Evolutionary conservation across 441 rosid species (phyloP), one percentile per base, ranked within the genome.

Genomic region (Isatis lusitanica): DNA sequence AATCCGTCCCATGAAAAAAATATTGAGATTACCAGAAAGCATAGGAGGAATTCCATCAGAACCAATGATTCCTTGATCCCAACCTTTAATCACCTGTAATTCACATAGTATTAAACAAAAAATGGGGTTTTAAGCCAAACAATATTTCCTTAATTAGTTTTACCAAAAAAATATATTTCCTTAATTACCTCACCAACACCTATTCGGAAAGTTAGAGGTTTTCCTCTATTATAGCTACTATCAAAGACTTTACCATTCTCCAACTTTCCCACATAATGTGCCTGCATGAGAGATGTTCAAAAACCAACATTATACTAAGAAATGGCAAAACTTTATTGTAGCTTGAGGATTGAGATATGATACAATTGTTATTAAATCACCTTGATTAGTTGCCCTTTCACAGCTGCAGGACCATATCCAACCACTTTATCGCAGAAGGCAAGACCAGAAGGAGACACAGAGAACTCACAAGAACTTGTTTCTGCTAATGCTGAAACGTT

Each of bases 21-120:
- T 58, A 38, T 31, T 35, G 17, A 62, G 51, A 42, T 60, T 85
- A 90, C 97, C 98, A 0, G 92, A 85, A 74, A 87, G 92, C 98
- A 94, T 90, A 1, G 97, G 90, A 79, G 97, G 93, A 76, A 94
- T 66, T 58, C 94, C 97, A 40, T 91, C 93, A 65, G 93, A 87
- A 44, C 97, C 97, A 47, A 90, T 35, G 53, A 94, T 91, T 12
- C 98, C 98, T 68, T 83, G 83, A 60, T 94, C 97, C 98, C 98
- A 94, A 24, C 97, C 98, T 83, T 79, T 88, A 24, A 94, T 94
- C 44, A 91, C 96, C 98, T 93, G 40, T 15, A 38, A 44, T 26
- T 56, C 40, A 35, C 59, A 52, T 43, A 12, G 6, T 56, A 3
- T 24, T 6, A 31, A 15, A n/a, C n/a, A 15, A 18, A 31, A 57